A percentile compares a stretch with the other conserved stretches of the same genome.
Conservation (phyloP, 1,284 basidiomycete species). For the Ceratobasidium theobromae region DNA sequence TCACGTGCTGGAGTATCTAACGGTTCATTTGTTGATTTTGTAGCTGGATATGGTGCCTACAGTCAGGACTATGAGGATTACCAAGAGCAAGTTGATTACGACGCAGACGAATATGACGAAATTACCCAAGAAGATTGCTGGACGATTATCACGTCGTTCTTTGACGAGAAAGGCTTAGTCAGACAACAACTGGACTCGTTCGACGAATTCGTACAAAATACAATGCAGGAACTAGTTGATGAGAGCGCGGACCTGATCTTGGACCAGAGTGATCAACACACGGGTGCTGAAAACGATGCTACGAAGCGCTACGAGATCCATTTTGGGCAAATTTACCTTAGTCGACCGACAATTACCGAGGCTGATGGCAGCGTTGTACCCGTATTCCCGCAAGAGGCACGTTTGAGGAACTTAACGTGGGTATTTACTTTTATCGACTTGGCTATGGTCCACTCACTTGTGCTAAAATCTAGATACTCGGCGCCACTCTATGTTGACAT, state of each 20-base stretch:
- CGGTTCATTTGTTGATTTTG: background rate
- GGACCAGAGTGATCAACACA: conserved; percentile 95
- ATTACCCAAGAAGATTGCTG: conserved; percentile 94
- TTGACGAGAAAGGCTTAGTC: conserved; percentile 96
- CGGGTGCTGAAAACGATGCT: conserved; percentile 76
- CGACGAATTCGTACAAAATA: conserved; percentile 99
- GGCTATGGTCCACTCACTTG: background rate
- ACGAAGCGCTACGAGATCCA: conserved; percentile 89
- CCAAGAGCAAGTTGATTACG: conserved; percentile 49
- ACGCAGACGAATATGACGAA: conserved; percentile 66
- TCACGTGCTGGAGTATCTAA: too few species aligned
- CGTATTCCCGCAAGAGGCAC: conserved; percentile 97
- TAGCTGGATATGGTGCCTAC: conserved; percentile 27
- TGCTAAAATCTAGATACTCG: conserved; percentile 60
- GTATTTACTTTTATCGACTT: conserved; percentile 15
- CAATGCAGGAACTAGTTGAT: conserved; percentile 99
- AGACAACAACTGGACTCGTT: conserved; percentile 98
- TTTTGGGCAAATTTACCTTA: conserved; percentile 97
- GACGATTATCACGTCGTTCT: conserved; percentile 95
- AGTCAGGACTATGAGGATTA: conserved; percentile 34
- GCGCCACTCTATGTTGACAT: conserved; percentile 97
- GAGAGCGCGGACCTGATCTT: conserved; percentile 92
- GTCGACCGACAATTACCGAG: conserved; percentile 92
- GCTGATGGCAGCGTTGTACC: conserved; percentile 92
- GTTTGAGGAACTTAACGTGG: conserved; percentile 83